Conservation (phyloP, 176 grass and related monocot species). For the Rhynchospora breviuscula region DNA sequence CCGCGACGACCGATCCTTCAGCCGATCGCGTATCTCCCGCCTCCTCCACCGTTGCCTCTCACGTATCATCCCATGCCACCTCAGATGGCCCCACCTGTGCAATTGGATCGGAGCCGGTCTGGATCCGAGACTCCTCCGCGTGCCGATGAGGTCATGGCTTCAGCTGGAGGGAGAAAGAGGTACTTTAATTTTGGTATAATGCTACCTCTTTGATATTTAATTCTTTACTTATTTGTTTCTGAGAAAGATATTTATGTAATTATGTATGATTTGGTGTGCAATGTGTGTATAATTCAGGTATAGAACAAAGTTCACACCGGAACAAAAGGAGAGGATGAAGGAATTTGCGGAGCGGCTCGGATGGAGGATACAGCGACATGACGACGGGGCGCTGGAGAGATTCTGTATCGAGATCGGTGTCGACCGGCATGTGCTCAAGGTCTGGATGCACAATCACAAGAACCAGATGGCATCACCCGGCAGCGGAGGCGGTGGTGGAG, state of each 20-base stretch:
- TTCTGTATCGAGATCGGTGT: slow-evolving; percentile 83
- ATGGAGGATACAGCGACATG: slow-evolving; percentile 96
- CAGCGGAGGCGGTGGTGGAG: not conserved
- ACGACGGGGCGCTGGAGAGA: slow-evolving; percentile 76
- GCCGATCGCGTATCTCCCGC: slow-evolving; percentile 26
- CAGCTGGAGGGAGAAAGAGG: slow-evolving; percentile 5
- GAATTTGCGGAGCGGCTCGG: slow-evolving; percentile 77
- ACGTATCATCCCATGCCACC: slow-evolving; percentile 39
- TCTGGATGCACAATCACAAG: slow-evolving; percentile 99
- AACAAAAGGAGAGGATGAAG: slow-evolving; percentile 78
- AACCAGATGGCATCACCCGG: slow-evolving; percentile 19
- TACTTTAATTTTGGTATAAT: slow-evolving; percentile 8
- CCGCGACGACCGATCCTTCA: slow-evolving; percentile 30
- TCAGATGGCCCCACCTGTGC: slow-evolving; percentile 44
- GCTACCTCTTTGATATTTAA: slow-evolving; percentile 28
- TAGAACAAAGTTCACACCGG: slow-evolving; percentile 44
- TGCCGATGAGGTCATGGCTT: slow-evolving; percentile 12
- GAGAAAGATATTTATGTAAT: slow-evolving; percentile 17
- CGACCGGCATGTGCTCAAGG: slow-evolving; percentile 88
- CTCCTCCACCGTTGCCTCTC: slow-evolving; percentile 37
- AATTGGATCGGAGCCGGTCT: slow-evolving; percentile 24
- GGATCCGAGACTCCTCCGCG: slow-evolving; percentile 28
- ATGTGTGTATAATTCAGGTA: slow-evolving; percentile 36
- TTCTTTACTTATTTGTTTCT: slow-evolving; percentile 38
- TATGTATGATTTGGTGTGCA: not conserved